Evolutionary conservation across 2,329 filamentous ascomycete species (phyloP), one percentile per base, ranked within the genome.

Genomic region (Salinomyces thailandicus): DNA sequence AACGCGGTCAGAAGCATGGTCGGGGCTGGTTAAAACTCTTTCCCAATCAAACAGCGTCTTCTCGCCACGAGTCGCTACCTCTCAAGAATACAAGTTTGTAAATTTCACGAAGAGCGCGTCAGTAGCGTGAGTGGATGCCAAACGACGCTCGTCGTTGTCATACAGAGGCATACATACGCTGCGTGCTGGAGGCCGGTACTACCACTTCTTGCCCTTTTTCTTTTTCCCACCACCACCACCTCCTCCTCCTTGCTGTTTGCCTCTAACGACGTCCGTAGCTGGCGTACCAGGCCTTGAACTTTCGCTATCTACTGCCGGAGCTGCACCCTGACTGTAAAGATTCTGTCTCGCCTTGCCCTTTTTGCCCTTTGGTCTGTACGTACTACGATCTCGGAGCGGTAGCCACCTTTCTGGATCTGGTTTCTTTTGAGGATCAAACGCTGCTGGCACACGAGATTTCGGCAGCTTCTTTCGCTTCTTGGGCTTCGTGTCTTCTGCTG

Each of bases 391-490:
- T 35, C 82, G 78, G 52, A 96, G 68, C 9, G 91, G 89, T 42
- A 98, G 63, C 91, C 91, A 98, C 44, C 91, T 73, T 62, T 98
- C 91, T 0, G 85, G 79, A 59, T 98, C 91, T 20, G 84, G 74
- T 46, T 77, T 79, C 68, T 86, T 93, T 49, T 72, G 75, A 35
- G 83, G 73, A 41, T 85, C 83, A 53, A 76, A 84, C 52, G 79
- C 72, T 62, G 84, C 85, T 19, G 81, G 81, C 51, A 83, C 66
- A 49, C 74, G 75, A 38, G 67, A 72, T 55, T 72, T 69, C 32
- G 71, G 65, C 22, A 71, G 67, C 52, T 72, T 73, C 54, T 75
- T 77, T 41, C 72, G 65, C 53, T 75, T 77, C 22, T 64, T 61
- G 6, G 65, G 51, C 14, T 59, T 62, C 47, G 31, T 54, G 41